These are phyloP conservation scores for Rhodamnia rubescens DNA, from an alignment of 345 rosid genomes.

Conservation along the genomic window DNA sequence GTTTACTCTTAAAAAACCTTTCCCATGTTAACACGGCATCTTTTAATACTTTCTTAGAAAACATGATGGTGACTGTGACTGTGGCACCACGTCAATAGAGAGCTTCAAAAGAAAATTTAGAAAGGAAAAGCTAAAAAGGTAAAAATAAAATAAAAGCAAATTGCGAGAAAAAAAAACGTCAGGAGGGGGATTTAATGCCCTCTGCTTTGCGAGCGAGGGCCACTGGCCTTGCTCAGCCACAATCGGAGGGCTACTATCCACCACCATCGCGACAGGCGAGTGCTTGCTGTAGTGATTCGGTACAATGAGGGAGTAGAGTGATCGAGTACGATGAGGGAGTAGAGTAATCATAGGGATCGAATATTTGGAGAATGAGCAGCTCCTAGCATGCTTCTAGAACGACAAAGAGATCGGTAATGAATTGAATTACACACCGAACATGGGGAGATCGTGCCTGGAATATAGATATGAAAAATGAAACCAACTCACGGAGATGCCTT, in stretches of 20 bases:
- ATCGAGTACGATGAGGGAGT: too few species aligned
- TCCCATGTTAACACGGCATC: not conserved
- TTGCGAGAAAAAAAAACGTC: not conserved
- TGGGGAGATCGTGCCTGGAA: too few species aligned
- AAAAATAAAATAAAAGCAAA: not conserved
- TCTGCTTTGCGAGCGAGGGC: not conserved
- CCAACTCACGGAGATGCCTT: too few species aligned
- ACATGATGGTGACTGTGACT: not conserved
- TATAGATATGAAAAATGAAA: too few species aligned
- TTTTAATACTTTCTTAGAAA: not conserved
- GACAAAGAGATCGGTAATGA: too few species aligned
- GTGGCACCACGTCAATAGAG: not conserved
- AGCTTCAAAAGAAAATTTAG: not conserved
- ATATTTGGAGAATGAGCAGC: too few species aligned
- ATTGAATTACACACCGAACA: too few species aligned
- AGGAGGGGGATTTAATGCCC: not conserved
- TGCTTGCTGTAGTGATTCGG: not conserved
- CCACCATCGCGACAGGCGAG: not conserved
- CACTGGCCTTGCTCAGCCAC: not conserved
- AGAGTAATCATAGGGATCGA: too few species aligned
- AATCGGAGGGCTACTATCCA: not conserved
- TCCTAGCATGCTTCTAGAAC: too few species aligned
- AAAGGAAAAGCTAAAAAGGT: not conserved
- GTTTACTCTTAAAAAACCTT: not conserved
- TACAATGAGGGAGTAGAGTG: too few species aligned